These are phyloP conservation scores for Lepidium sativum DNA, from an alignment of 345 rosid genomes.

Conservation along the genomic window DNA sequence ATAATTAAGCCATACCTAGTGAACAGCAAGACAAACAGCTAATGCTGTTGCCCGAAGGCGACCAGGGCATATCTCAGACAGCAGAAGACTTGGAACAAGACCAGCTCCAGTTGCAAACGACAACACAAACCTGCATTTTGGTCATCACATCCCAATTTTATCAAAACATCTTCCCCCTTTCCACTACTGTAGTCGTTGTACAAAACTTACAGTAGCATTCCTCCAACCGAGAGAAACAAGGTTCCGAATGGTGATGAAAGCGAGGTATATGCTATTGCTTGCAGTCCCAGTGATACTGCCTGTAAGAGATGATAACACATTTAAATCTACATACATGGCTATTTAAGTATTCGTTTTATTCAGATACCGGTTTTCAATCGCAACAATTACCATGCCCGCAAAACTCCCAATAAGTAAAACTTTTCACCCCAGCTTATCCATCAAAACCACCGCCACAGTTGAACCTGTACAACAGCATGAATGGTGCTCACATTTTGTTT, in stretches of 20 bases:
- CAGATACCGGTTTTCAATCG: slow-evolving; percentile 6
- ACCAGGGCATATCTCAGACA: slow-evolving; percentile 84
- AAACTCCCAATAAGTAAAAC: slow-evolving; percentile 86
- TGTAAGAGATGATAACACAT: slow-evolving; percentile 24
- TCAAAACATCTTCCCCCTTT: background rate
- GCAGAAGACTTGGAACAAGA: slow-evolving; percentile 83
- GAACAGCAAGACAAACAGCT: slow-evolving; percentile 86
- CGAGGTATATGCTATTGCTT: slow-evolving; percentile 67
- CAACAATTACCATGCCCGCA: slow-evolving; percentile 66
- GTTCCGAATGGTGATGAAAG: slow-evolving; percentile 42
- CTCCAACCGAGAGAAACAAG: slow-evolving; percentile 71
- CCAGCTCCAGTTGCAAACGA: slow-evolving; percentile 82
- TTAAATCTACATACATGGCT: background rate
- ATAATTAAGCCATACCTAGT: slow-evolving; percentile 55
- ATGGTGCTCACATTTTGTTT: slow-evolving; percentile 6
- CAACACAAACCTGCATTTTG: slow-evolving; percentile 65
- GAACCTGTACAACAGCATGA: slow-evolving; percentile 46
- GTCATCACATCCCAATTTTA: background rate
- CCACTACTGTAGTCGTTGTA: background rate
- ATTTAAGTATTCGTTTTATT: background rate
- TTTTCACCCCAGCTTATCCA: slow-evolving; percentile 91
- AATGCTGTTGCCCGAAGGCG: slow-evolving; percentile 85
- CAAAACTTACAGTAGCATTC: slow-evolving; percentile 78
- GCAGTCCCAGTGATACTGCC: slow-evolving; percentile 65
- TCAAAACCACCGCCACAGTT: slow-evolving; percentile 62